Base-by-base conservation (phyloP, 2,329 filamentous ascomycete species). In the Sporothrix sp. region DNA sequence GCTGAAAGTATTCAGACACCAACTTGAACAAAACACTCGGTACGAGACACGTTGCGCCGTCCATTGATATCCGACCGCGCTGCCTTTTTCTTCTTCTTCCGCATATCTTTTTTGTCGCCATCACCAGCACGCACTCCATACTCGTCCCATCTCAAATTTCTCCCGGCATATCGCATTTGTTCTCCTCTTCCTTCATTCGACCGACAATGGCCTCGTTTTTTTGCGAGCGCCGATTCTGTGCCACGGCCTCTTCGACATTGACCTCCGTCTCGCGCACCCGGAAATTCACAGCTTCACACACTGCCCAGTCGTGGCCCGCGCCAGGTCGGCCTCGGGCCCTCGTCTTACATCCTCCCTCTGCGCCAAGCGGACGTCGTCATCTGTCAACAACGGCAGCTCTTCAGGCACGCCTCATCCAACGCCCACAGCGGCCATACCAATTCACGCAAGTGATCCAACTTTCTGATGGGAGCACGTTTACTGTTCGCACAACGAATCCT, bases 391-490 rank as follows among this genome's bases (percentile, higher is more conserved):
- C 57, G 2, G 11, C 52, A 1, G 74, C 81, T 64, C 84, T 89
- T 54, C 81, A 88, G 65, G 93, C 93, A 48, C 89, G 86, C 21
- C 85, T 95, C 56, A 79, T 97, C 63, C 78, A 78, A 55, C 87
- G 93, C 14, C 89, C 89, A n/a, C 85, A 89, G 63, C 81, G 90
- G 6, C 91, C 93, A 37, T 97, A 96, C 75, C 87, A 84, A 59
- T 97, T 96, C 75, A 96, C 91, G n/a, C 93, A 98, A 70, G 79
- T 98, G 54, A 76, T 98, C 58, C 90, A 89, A 49, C 84, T 97
- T 57, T 87, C 85, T 36, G 93, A 98, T 72, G 93, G 93, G 60
- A 86, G 81, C 62, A 85, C 90, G 54, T 97, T 81, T 69, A 82
- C 84, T 44, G 76, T 82, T 62, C 85, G 85, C 64, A 90, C 87